These are phyloP conservation scores for Papiliotrema nemorosa DNA, from an alignment of 1,284 basidiomycete genomes.

Conservation along the genomic window DNA sequence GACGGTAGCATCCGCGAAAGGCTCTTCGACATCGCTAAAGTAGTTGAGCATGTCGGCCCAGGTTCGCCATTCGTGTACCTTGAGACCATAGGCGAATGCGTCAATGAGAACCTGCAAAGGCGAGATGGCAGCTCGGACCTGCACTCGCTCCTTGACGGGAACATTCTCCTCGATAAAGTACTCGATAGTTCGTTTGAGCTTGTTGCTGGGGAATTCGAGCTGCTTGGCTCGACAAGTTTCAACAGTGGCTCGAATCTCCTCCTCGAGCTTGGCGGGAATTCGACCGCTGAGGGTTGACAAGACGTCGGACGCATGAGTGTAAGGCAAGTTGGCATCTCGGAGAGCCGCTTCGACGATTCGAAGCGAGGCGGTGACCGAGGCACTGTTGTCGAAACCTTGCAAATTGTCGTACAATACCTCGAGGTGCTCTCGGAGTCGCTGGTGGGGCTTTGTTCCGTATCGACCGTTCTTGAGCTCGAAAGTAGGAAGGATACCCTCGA, in stretches of 20 bases:
- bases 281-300: conserved; percentile 88
- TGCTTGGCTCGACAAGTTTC: conserved; percentile 68
- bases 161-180: conserved; percentile 79
- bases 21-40: conserved; percentile 69
- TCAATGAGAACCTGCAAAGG: conserved; percentile 75
- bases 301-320: conserved; percentile 77
- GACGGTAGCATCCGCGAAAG: conserved; percentile 74
- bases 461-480: conserved; percentile 79
- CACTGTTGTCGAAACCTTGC: conserved; percentile 89
- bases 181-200: conserved; percentile 59
- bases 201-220: conserved; percentile 78
- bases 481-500: conserved; percentile 84
- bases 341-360: conserved; percentile 43
- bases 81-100: conserved; percentile 76
- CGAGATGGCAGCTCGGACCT: conserved; percentile 69
- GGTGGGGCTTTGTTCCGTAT: conserved; percentile 86
- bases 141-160: conserved; percentile 69
- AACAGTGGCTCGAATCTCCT: conserved; percentile 73
- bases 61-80: conserved; percentile 71
- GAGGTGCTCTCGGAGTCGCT: conserved; percentile 73
- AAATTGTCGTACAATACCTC: conserved; percentile 86
- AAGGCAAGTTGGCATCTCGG: conserved; percentile 81
- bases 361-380: conserved; percentile 40
- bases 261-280: conserved; percentile 88
- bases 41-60: conserved; percentile 48